These are phyloP conservation scores for Pseudocercospora crystallina DNA, from an alignment of 2,329 filamentous ascomycete genomes.

Conservation along the genomic window DNA sequence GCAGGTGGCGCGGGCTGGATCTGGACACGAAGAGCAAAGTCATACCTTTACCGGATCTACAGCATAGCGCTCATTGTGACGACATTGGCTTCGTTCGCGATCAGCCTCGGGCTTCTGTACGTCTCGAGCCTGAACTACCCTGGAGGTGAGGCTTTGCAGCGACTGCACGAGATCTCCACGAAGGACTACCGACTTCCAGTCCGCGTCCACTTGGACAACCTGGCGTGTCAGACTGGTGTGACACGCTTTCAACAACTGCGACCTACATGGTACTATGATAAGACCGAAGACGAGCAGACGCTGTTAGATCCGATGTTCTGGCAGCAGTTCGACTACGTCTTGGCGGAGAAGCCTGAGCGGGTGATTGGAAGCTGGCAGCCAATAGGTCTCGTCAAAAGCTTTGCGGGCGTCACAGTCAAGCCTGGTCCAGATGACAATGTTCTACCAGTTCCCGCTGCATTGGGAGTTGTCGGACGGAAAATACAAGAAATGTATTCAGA, in stretches of 20 bases:
- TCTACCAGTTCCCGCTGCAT: constrained; percentile 18
- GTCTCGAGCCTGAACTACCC: constrained; percentile 91
- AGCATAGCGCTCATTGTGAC: constrained; percentile 60
- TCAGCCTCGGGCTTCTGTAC: constrained; percentile 67
- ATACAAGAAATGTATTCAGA: constrained; percentile 20
- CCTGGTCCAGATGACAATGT: constrained; percentile 34
- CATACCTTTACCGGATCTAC: constrained; percentile 54
- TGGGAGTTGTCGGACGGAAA: constrained; percentile 9
- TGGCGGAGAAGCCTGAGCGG: constrained; percentile 53
- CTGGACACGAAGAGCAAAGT: constrained; percentile 60
- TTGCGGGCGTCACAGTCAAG: constrained; percentile 50
- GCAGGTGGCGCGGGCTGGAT: constrained; percentile 72
- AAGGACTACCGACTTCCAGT: constrained; percentile 15
- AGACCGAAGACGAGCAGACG: constrained; percentile 51
- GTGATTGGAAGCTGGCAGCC: constrained; percentile 55
- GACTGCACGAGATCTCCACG: constrained; percentile 37
- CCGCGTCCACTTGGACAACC: constrained; percentile 57
- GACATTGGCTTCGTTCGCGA: constrained; percentile 58
- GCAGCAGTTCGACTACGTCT: constrained; percentile 58
- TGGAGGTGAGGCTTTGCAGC: constrained; percentile 72
- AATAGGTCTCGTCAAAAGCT: constrained; percentile 51
- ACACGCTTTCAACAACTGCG: constrained; percentile 57
- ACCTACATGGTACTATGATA: constrained; percentile 58
- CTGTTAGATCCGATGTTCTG: constrained; percentile 56
- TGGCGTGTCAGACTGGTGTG: constrained; percentile 63